Percentiles rank a stretch among this genome's conserved stretches.
Evolutionary conservation across 2,329 filamentous ascomycete genomes (phyloP).

Genomic region (Colletotrichum tropicicola): DNA sequence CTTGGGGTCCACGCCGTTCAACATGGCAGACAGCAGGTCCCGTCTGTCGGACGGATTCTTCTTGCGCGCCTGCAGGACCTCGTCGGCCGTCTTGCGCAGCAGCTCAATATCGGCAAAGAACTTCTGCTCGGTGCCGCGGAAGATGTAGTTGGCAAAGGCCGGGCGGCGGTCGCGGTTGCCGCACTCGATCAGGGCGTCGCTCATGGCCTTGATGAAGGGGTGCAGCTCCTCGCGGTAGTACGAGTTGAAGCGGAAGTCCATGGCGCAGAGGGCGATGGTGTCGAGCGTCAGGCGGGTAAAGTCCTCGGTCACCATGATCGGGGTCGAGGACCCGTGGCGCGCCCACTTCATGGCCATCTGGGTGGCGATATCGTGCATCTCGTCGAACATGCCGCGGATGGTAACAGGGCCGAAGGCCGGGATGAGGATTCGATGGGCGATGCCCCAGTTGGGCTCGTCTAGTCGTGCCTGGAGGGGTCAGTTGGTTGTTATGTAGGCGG

Average conservation of each 20-base stretch:
- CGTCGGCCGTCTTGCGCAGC: constrained; percentile 59
- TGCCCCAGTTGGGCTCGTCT: constrained; percentile 40
- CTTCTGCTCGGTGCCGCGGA: constrained; percentile 51
- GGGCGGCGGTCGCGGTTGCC: constrained; percentile 59
- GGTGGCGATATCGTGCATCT: constrained; percentile 60
- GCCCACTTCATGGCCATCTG: constrained; percentile 66
- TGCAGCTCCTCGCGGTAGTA: constrained; percentile 59
- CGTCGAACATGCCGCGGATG: constrained; percentile 68
- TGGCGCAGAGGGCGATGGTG: constrained; percentile 67
- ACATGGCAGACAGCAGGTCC: constrained; percentile 74
- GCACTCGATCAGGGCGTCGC: constrained; percentile 63
- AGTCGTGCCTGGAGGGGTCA: constrained; percentile 12
- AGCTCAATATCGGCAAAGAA: constrained; percentile 59
- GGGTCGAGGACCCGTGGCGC: constrained; percentile 47
- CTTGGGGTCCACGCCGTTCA: constrained; percentile 69
- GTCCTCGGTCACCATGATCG: constrained; percentile 64
- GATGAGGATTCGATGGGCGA: constrained; percentile 72
- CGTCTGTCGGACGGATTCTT: constrained; percentile 58
- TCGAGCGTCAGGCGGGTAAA: constrained; percentile 71
- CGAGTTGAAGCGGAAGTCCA: constrained; percentile 69
- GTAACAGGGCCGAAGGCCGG: constrained; percentile 76
- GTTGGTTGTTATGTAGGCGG: background rate
- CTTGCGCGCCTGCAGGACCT: constrained; percentile 69
- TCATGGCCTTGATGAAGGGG: constrained; percentile 64
- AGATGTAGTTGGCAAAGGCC: constrained; percentile 54